Conservation (phyloP, 768 basidiomycete genomes). For the Porpolomopsis calyptriformis region DNA sequence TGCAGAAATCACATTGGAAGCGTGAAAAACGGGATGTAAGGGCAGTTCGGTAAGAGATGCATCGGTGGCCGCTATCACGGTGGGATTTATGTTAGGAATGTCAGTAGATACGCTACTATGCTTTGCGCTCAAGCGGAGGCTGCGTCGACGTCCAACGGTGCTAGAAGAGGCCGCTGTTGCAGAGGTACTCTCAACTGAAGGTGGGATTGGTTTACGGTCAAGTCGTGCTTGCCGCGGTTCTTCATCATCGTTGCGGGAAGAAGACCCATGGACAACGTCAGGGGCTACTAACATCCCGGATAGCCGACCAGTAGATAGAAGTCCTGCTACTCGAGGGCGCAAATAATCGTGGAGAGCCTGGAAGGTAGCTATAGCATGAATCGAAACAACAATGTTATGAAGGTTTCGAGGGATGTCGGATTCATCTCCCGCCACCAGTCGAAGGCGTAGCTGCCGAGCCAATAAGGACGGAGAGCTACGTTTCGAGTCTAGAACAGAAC, state of each 20-base stretch:
- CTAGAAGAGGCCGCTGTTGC: slow-evolving; percentile 21
- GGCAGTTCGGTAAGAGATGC: no score
- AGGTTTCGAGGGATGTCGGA: slow-evolving; percentile 79
- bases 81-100: no score
- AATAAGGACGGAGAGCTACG: slow-evolving; percentile 84
- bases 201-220: slow-evolving; percentile 20
- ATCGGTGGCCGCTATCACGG: no score
- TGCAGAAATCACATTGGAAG: slow-evolving; percentile 15
- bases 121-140: slow-evolving; percentile 74
- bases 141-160: slow-evolving; percentile 57
- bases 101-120: slow-evolving; percentile 23
- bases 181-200: slow-evolving; percentile 20
- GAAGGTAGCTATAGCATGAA: slow-evolving; percentile 97
- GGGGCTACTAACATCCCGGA: slow-evolving; percentile 81
- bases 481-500: slow-evolving; percentile 60
- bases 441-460: slow-evolving; percentile 85
- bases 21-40: slow-evolving; percentile 3
- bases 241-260: slow-evolving; percentile 23
- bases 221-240: slow-evolving; percentile 21
- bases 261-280: slow-evolving; percentile 45
- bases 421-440: slow-evolving; percentile 81
- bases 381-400: slow-evolving; percentile 90
- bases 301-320: slow-evolving; percentile 52
- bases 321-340: slow-evolving; percentile 75
- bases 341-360: slow-evolving; percentile 95